Percentiles rank a stretch among this genome's conserved stretches.
Conservation (phyloP, 257 asterid species). For the Anisodus acutangulus region DNA sequence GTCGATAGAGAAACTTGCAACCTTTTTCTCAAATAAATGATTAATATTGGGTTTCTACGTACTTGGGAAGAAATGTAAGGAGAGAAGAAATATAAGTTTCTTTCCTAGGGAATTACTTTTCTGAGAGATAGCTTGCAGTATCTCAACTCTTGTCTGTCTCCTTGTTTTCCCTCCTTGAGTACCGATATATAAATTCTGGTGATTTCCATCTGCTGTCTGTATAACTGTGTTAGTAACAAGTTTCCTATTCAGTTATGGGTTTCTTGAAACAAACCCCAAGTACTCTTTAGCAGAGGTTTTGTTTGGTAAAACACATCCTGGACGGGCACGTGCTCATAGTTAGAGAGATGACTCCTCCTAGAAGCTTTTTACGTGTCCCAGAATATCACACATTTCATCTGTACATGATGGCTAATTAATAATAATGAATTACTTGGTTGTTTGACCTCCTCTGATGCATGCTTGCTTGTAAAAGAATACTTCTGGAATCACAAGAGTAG, state of each 20-base stretch:
- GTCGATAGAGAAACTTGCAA: slow-evolving; percentile 13
- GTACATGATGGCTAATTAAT: neutral
- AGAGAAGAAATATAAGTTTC: neutral
- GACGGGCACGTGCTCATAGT: neutral
- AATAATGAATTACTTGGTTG: neutral
- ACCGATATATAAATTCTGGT: neutral
- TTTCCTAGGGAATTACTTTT: neutral
- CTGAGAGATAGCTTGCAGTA: neutral
- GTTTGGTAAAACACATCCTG: slow-evolving; percentile 13
- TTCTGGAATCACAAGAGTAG: slow-evolving; percentile 3
- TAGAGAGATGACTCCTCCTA: slow-evolving; percentile 14
- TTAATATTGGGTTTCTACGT: neutral
- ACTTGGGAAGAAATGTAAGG: slow-evolving; percentile 12
- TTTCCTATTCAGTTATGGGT: neutral
- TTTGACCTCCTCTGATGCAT: neutral
- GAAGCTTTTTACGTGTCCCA: neutral
- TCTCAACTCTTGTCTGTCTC: neutral
- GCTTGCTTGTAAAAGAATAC: neutral
- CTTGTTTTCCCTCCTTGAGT: neutral
- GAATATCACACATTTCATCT: neutral
- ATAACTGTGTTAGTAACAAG: neutral
- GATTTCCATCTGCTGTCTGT: slow-evolving; percentile 14
- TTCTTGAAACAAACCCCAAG: neutral
- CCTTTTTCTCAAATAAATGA: neutral
- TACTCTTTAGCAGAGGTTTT: neutral